phyloP scores from a whole-genome alignment of 2,329 filamentous ascomycete genomes.

The Diaporthe sp. region DNA sequence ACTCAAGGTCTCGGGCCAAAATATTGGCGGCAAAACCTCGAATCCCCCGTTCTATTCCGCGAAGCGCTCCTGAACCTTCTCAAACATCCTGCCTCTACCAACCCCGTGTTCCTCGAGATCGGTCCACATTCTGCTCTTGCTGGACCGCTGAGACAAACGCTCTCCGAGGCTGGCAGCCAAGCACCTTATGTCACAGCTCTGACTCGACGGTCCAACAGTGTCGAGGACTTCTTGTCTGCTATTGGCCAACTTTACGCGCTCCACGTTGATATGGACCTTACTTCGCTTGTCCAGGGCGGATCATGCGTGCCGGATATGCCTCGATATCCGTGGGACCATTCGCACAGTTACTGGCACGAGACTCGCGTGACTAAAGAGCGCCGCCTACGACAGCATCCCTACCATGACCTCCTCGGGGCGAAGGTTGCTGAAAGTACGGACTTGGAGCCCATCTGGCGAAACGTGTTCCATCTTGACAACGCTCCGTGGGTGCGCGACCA shows the following conservation, averaged over 20 bases:
- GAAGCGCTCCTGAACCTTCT: not conserved
- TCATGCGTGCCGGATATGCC: slow-evolving; percentile 54
- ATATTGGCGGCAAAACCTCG: slow-evolving; percentile 49
- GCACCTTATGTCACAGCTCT: slow-evolving; percentile 35
- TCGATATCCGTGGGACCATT: slow-evolving; percentile 62
- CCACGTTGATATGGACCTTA: slow-evolving; percentile 5
- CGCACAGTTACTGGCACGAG: slow-evolving; percentile 56
- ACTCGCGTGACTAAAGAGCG: slow-evolving; percentile 52
- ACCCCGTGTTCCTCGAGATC: slow-evolving; percentile 47
- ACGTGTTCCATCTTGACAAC: slow-evolving; percentile 38
- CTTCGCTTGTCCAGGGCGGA: not conserved
- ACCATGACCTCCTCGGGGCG: slow-evolving; percentile 57
- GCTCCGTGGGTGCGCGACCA: slow-evolving; percentile 54
- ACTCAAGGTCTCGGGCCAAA: not conserved
- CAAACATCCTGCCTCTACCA: slow-evolving; percentile 25
- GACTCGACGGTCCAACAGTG: slow-evolving; percentile 23
- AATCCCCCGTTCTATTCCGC: slow-evolving; percentile 45
- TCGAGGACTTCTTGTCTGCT: slow-evolving; percentile 13
- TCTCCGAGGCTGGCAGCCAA: not conserved
- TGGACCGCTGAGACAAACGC: slow-evolving; percentile 47
- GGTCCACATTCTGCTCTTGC: slow-evolving; percentile 48
- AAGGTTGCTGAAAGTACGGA: slow-evolving; percentile 45
- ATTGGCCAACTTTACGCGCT: slow-evolving; percentile 35
- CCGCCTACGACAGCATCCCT: slow-evolving; percentile 51
- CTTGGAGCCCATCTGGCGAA: slow-evolving; percentile 40